Evolutionary conservation across 1,284 basidiomycete genomes (phyloP), one percentile per base, ranked within the genome.

Genomic region (Pseudozyma sp.): DNA sequence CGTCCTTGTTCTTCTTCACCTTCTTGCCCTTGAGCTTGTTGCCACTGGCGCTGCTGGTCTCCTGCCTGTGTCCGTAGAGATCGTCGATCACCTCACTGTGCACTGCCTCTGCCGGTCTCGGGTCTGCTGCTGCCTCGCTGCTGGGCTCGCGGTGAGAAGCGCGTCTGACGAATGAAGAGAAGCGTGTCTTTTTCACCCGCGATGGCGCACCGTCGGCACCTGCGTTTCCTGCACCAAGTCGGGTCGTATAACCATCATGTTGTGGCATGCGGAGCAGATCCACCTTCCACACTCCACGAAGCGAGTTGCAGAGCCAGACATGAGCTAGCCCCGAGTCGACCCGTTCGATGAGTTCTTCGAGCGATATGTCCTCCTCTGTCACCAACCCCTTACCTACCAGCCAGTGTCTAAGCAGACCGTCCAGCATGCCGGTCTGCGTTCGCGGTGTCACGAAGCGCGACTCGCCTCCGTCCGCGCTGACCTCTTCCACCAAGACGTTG

Each of bases 291-390:
- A 67, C 46, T 10, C 72, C 72, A 0, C 72, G 62, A 39, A 75
- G 56, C 46, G 72, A 62, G 56, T 75, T 75, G 60, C 67, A 69
- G 8, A 75, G 67, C 72, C 72, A 75, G 33, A 75, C 17, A 8
- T 49, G 49, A 29, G 67, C 72, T 3, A 33, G 6, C 1, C 63
- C 67, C 4, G 44, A 24, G n/a, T 44, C 35, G n/a, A 68, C 43
- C 10, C 47, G 33, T 10, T 44, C 43, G 7, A 58, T 7, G 10
- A 75, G 56, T 17, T 60, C 49, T 33, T 69, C 67, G 30, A 70
- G 44, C 9, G 48, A 24, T 0, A 75, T 46, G 29, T 66, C 59
- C n/a, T 53, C 35, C 39, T 75, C 72, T 14, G 63, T 48, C 17
- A 75, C 63, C 8, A 75, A 11, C 5, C 47, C 43, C 31, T 64